phyloP scores from a whole-genome alignment of 768 basidiomycete genomes.

The Psilocybe cyanescens region DNA sequence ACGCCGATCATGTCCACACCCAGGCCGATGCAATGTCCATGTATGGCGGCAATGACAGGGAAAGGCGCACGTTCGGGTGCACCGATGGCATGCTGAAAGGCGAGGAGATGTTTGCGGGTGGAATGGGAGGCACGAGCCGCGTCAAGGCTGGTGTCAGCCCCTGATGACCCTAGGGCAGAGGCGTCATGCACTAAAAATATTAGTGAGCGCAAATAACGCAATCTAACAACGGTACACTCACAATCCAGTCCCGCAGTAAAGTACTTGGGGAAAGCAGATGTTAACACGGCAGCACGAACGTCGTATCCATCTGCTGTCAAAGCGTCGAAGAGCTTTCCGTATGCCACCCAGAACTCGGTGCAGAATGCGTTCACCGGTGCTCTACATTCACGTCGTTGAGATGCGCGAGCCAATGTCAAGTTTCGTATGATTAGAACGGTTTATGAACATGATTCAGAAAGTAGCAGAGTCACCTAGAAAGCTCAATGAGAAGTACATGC shows the following conservation, averaged over 20 bases:
- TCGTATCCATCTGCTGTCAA: conserved; percentile 52
- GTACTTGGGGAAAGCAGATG: conserved; percentile 68
- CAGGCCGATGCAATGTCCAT: conserved; percentile 76
- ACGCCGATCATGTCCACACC: conserved; percentile 76
- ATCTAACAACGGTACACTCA: conserved; percentile 31
- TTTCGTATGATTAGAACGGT: background rate
- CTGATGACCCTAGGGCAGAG: conserved; percentile 24
- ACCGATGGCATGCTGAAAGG: conserved; percentile 74
- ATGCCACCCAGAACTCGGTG: conserved; percentile 71
- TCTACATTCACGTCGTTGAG: conserved; percentile 31
- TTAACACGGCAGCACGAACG: conserved; percentile 74
- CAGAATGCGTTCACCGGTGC: conserved; percentile 72
- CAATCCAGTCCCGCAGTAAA: conserved; percentile 89
- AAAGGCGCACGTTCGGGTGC: conserved; percentile 69
- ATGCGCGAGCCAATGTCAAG: background rate
- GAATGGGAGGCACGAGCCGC: conserved; percentile 54
- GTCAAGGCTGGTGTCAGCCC: conserved; percentile 39
- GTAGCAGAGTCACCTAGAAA: conserved; percentile 39
- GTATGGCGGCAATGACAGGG: conserved; percentile 84
- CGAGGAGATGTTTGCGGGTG: conserved; percentile 48
- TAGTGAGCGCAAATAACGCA: background rate
- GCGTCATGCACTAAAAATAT: conserved; percentile 34
- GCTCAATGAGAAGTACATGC: conserved; percentile 48
- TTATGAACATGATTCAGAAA: background rate
- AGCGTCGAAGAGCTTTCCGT: conserved; percentile 61